phyloP scores from a whole-genome alignment of 441 rosid species.

The Jatropha multifida region DNA sequence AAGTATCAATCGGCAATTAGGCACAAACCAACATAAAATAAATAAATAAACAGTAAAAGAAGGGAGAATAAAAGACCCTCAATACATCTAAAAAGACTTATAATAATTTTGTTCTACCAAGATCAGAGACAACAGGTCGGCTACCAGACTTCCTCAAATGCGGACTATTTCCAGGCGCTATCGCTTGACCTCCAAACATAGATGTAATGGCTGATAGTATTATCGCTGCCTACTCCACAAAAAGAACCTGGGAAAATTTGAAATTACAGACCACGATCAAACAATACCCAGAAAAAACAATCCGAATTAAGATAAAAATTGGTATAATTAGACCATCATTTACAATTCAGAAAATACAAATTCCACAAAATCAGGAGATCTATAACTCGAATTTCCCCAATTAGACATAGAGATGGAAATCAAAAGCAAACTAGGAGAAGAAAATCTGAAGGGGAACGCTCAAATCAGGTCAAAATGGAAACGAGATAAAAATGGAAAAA shows the following conservation, averaged over 20 bases:
- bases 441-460: neutral
- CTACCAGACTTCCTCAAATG: slow-evolving; percentile 90
- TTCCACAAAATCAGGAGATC: neutral
- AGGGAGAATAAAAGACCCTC: slow-evolving; percentile 3
- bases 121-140: slow-evolving; percentile 62
- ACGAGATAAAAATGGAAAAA: neutral
- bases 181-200: slow-evolving; percentile 68
- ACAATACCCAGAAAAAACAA: no score
- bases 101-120: slow-evolving; percentile 44
- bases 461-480: neutral
- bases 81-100: slow-evolving; percentile 4
- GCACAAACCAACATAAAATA: neutral
- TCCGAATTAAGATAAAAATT: no score
- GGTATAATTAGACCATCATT: no score
- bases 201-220: slow-evolving; percentile 23
- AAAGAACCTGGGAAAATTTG: no score
- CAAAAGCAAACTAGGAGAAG: neutral
- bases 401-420: no score
- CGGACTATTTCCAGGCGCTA: slow-evolving; percentile 59
- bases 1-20: slow-evolving; percentile 20
- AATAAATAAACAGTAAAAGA: neutral
- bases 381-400: neutral
- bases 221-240: neutral
- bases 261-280: no score
- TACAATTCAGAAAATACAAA: neutral